Percentiles rank a stretch among this genome's conserved stretches.
Conservation (phyloP, 805 yeast species). For the Phaffomyces antillensis region DNA sequence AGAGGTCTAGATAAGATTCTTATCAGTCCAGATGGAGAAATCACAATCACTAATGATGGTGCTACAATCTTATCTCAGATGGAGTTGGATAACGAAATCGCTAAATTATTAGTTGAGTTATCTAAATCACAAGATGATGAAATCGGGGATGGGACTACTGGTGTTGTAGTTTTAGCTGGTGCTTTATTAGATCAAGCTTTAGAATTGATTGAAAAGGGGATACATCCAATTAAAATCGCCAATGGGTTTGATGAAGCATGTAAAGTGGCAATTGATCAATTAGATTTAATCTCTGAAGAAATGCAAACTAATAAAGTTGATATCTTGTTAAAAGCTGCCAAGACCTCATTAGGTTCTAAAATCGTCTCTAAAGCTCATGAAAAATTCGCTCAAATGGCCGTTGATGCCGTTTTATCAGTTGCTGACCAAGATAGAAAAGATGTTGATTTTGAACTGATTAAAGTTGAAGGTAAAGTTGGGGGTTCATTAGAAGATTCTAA, state of each 20-base stretch:
- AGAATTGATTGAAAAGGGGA: constrained; percentile 92
- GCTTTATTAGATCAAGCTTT: constrained; percentile 91
- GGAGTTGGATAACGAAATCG: constrained; percentile 95
- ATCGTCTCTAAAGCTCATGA: constrained; percentile 92
- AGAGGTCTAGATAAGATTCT: constrained; percentile 97
- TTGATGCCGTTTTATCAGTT: constrained; percentile 87
- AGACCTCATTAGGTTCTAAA: constrained; percentile 91
- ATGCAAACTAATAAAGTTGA: constrained; percentile 33
- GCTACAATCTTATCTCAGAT: constrained; percentile 94
- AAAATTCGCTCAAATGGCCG: constrained; percentile 94
- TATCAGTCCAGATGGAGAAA: constrained; percentile 94
- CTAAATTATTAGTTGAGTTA: constrained; percentile 88
- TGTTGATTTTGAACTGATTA: constrained; percentile 94
- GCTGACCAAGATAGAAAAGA: constrained; percentile 90
- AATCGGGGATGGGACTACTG: constrained; percentile 78
- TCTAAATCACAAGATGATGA: constrained; percentile 80
- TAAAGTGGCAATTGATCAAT: constrained; percentile 72
- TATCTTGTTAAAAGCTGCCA: constrained; percentile 82
- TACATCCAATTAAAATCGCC: constrained; percentile 94
- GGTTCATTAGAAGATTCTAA: constrained; percentile 84
- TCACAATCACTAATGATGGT: constrained; percentile 97
- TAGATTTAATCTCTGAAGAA: constrained; percentile 70
- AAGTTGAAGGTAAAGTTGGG: constrained; percentile 93
- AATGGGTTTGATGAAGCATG: constrained; percentile 98
- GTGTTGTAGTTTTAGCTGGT: constrained; percentile 94